phyloP scores from a whole-genome alignment of 305 asterid genomes.

The Fraxinus xanthoxyloides region DNA sequence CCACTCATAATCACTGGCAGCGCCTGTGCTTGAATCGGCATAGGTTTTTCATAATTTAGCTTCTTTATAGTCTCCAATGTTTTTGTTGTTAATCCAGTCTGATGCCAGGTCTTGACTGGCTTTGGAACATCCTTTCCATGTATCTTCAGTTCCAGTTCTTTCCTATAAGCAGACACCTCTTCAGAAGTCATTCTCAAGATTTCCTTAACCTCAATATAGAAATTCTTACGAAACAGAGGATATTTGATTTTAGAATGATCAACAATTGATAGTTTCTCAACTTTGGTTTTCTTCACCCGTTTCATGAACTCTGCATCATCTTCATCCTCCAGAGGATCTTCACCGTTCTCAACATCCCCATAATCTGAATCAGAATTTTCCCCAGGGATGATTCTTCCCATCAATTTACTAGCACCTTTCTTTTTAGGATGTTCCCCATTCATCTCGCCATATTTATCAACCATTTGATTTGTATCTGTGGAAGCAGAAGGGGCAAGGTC shows the following conservation, averaged over 20 bases:
- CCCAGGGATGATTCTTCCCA: conserved; percentile 86
- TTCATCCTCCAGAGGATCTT: conserved; percentile 73
- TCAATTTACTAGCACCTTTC: conserved; percentile 43
- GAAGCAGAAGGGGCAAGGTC: conserved; percentile 32
- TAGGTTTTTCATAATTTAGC: conserved; percentile 77
- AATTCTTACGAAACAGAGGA: conserved; percentile 76
- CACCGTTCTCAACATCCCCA: conserved; percentile 56
- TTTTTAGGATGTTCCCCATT: conserved; percentile 38
- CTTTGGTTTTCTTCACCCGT: conserved; percentile 94
- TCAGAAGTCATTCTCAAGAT: conserved; percentile 71
- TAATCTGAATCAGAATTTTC: conserved; percentile 87
- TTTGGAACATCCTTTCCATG: conserved; percentile 97
- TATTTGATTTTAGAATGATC: conserved; percentile 88
- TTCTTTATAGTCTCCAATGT: conserved; percentile 77
- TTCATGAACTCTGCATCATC: conserved; percentile 92
- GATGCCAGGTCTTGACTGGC: conserved; percentile 91
- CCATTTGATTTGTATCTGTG: conserved; percentile 36
- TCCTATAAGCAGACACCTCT: conserved; percentile 76
- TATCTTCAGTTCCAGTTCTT: conserved; percentile 78
- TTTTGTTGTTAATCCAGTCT: conserved; percentile 85
- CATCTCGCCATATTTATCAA: conserved; percentile 39
- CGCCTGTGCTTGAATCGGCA: conserved; percentile 95
- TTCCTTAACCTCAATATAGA: conserved; percentile 87
- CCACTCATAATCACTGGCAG: conserved; percentile 94
- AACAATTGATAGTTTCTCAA: conserved; percentile 75